Base-by-base conservation (phyloP, 140 eudicot genomes). In the Stevia rebaudiana region DNA sequence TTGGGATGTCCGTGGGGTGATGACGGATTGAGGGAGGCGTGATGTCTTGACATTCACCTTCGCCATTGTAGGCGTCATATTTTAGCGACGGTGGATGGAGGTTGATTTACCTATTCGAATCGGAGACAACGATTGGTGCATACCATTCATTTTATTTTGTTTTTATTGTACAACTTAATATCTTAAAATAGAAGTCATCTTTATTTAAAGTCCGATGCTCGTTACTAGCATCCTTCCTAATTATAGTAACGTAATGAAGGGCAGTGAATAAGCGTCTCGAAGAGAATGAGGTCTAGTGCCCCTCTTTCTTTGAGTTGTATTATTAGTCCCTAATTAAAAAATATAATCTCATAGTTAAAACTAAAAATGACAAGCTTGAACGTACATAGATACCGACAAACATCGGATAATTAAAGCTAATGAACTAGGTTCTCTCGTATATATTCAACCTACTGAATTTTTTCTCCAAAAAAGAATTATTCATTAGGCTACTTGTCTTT, bases 1-100 rank as follows among this genome's bases (percentile, higher is more conserved):
- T 10, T 8, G 83, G 65, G 56, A 43, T 51, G 42, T 39, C 3
- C 61, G 42, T 13, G 69, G 56, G 60, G 50, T 11, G 33, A 43
- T 13, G 37, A 68, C 50, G 24, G 82, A 73, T 68, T 77, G 84
- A 46, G 77, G 67, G 36, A 13, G 73, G 23, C 47, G 91, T 84
- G 78, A 79, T 79, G 28, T 68, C 82, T 83, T 87, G n/a, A 30
- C 28, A 28, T 50, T 59, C 21, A 25, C 30, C 21, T 23, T 72
- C 2, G 84, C 56, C 83, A 72, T 84, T 18, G 61, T 16, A 12
- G 68, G 55, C 21, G 68, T 60, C 75, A 70, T 70, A 8, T 28
- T 36, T 67, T 6, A 1, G 64, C 62, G 67, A 12, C 57, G 74
- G 18, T 44, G 75, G 61, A 48, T 30, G 44, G 63, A 55, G 10